Percentiles rank a stretch among this genome's conserved stretches.
phyloP scores from a whole-genome alignment of 192 early-diverging fungal genomes.

The Umbelopsis vinacea region DNA sequence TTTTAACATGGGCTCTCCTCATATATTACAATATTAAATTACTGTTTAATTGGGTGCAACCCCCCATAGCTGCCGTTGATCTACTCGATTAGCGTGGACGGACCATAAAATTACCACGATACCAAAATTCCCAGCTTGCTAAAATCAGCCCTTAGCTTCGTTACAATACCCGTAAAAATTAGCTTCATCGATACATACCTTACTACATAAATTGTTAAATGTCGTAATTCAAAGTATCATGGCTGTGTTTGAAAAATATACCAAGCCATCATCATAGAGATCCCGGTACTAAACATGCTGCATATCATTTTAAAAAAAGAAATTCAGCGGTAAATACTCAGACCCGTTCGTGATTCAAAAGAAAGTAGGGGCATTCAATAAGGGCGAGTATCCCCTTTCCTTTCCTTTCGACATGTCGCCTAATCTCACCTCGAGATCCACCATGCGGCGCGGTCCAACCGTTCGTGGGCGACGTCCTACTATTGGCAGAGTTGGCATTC shows the following conservation, averaged over 20 bases:
- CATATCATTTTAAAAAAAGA: no score
- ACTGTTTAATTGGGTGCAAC: not conserved
- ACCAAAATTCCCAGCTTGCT: no score
- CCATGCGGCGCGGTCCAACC: slow-evolving; percentile 10
- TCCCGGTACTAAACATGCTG: no score
- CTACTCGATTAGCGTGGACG: slow-evolving; percentile 27
- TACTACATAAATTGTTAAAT: no score
- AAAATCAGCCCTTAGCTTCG: no score
- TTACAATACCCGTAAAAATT: no score
- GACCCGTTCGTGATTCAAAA: no score
- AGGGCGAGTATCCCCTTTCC: not conserved
- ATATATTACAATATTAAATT: not conserved
- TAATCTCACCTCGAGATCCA: not conserved
- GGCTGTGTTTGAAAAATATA: slow-evolving; percentile 12
- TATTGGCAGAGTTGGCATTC: not conserved
- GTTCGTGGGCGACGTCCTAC: slow-evolving; percentile 11
- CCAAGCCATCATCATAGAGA: no score
- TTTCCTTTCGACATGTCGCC: slow-evolving; percentile 9
- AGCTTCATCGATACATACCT: no score
- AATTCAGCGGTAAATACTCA: no score
- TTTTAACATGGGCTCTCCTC: not conserved
- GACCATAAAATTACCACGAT: not conserved
- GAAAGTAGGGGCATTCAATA: not conserved
- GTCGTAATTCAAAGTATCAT: no score
- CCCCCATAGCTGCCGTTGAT: slow-evolving; percentile 26